Base-by-base conservation (phyloP, 192 early-diverging fungal species). In the Lobosporangium transversale region DNA sequence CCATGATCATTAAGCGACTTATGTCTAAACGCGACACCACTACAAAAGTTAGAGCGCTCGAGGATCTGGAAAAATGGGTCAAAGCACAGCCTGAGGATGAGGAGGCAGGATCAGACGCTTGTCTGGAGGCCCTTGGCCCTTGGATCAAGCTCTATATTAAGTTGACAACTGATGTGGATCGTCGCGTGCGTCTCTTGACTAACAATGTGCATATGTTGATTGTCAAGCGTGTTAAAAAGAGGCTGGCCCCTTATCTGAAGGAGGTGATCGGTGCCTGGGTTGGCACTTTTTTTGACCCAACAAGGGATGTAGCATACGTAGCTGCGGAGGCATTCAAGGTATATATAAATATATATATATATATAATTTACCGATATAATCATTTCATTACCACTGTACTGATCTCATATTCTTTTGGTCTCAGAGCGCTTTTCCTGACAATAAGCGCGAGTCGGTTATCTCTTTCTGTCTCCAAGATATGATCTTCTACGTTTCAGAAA, bases 1-100 rank as follows among this genome's bases (percentile, higher is more conserved):
- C 88, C 23, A 84, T 94, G 45, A 88, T 97, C 45, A 67, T 99
- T 29, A 95, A 95, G 68, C 89, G 89, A 57, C 84, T 97, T 29
- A 76, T 76, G 64, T 80, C 87, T 20, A 99, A 99, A 70, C 89
- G 90, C 49, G 97, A 99, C 66, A 79, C 93, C 8, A 89, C 83
- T 29, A 99, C 97, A 49, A 93, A 91, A 76, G 74, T 91, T 27
- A 94, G 93, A 27, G 96, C 95, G 5, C 78, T 96, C 31, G 93
- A 93, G 43, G 95, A 97, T 61, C 68, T 98, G 18, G 80, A 84
- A 44, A 68, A 64, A 12, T 95, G 96, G 74, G 78, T 89, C n/a
- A 79, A 80, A 30, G 54, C 57, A 23, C 66, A 75, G 29, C 62
- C 71, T 14, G 60, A 66, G 14, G 66, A 88, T 43, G 67, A 83